Evolutionary conservation across 2,329 filamentous ascomycete species (phyloP), one percentile per base, ranked within the genome.

Genomic region (Hypocreales sp.): DNA sequence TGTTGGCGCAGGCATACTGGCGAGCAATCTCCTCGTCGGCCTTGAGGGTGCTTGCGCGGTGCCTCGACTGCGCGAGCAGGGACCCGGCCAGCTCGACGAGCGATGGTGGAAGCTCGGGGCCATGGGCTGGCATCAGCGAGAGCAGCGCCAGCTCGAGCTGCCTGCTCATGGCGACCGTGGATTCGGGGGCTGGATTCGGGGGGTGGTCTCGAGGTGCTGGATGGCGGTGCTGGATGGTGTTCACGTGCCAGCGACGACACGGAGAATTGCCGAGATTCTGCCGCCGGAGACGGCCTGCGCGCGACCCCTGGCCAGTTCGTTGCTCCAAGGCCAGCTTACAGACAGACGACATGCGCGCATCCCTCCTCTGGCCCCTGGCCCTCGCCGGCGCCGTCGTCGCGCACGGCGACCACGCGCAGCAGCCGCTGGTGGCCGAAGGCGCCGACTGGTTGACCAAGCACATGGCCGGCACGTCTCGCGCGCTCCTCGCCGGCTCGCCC

Each of bases 11-110:
- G 4, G 78, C 79, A 49, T 90, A 90, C 5, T 70, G 65, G 13
- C 86, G 68, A n/a, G 78, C 82, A 37, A 90, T 73, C 49, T 94
- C 86, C 49, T 93, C 84, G 30, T 92, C 82, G 4, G 74, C 66
- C 47, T 84, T 92, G 28, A 94, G 61, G 11, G 69, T 78, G 43
- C 72, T 75, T 26, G 81, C 82, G 41, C 73, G 75, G 44, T 74
- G 72, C 19, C 81, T 72, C 9, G 83, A 92, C 50, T 90, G 83
- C 2, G 80, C 75, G 24, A 92, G 67, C 6, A 92, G 60, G 7
- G 77, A 82, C 27, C 65, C 61, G 1, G 82, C 73, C 8, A 86
- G 64, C 31, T 79, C 70, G 31, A 81, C 51, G 5, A 92, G 69
- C n/a, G 72, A 62, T 8, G 64, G 58, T 0, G 81, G 80, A 0